Evolutionary conservation across 2,329 filamentous ascomycete genomes (phyloP).

Genomic region (Aspergillus piperis): DNA sequence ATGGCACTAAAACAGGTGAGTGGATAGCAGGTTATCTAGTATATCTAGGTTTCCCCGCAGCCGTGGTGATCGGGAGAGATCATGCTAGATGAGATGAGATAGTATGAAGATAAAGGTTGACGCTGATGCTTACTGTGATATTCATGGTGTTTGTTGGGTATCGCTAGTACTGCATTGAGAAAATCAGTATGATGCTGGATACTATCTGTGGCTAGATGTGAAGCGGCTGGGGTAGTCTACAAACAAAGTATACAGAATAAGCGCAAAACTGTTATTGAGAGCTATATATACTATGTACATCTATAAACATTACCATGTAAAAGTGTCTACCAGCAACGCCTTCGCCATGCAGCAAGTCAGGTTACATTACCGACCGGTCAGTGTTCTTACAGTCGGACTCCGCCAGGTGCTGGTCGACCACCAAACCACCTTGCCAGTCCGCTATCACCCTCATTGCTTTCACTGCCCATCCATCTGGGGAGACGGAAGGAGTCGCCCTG

Average conservation of each 20-base stretch:
- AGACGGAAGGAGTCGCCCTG: conserved; percentile 72
- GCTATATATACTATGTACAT: conserved; percentile 1
- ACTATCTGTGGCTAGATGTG: too few species aligned
- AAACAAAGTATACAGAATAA: not conserved
- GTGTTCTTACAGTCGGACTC: conserved; percentile 39
- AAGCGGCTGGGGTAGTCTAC: too few species aligned
- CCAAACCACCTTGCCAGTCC: conserved; percentile 44
- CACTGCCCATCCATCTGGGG: conserved; percentile 77
- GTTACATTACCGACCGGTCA: not conserved
- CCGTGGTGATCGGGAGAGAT: not conserved
- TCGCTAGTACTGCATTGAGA: too few species aligned
- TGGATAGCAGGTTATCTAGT: not conserved
- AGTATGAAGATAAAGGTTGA: too few species aligned
- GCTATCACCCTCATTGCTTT: conserved; percentile 42
- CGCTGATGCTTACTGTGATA: too few species aligned
- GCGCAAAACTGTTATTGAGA: not conserved
- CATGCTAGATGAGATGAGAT: too few species aligned
- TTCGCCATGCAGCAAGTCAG: conserved; percentile 26
- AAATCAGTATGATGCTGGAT: too few species aligned
- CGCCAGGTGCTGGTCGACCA: conserved; percentile 41
- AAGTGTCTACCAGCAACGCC: conserved; percentile 21
- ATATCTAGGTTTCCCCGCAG: not conserved
- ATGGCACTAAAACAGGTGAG: not conserved
- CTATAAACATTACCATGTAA: not conserved
- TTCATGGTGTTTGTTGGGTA: too few species aligned